Conservation (phyloP, 148 eudicot species). For the Chenopodium quinoa region DNA sequence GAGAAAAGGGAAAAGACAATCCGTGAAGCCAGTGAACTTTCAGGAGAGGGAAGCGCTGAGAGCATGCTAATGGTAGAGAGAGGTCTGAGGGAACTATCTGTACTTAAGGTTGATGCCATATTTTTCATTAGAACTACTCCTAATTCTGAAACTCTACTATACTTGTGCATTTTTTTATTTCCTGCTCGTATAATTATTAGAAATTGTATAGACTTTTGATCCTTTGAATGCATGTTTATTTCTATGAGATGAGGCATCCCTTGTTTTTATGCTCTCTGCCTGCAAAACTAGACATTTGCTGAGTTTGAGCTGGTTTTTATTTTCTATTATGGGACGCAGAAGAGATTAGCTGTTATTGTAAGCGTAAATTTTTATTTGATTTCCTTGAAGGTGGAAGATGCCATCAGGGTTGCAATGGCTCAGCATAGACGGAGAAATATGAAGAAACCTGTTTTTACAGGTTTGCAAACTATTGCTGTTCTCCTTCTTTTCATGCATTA, state of each 20-base stretch:
- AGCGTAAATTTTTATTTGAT: slow-evolving; percentile 4
- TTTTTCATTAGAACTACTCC: background rate
- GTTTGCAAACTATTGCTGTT: slow-evolving; percentile 27
- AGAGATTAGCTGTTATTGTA: background rate
- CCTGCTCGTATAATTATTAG: background rate
- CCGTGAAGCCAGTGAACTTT: slow-evolving; percentile 34
- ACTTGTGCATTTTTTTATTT: background rate
- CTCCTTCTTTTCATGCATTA: background rate
- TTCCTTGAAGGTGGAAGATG: slow-evolving; percentile 72
- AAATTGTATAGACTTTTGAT: background rate
- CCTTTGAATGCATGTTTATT: background rate
- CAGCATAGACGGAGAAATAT: slow-evolving; percentile 52
- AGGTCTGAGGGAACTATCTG: slow-evolving; percentile 77
- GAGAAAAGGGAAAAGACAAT: slow-evolving; percentile 43
- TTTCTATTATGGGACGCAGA: background rate
- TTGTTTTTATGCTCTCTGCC: background rate
- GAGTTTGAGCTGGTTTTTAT: background rate
- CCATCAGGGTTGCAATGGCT: slow-evolving; percentile 72
- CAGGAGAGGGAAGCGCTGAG: slow-evolving; percentile 65
- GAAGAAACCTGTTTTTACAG: slow-evolving; percentile 44
- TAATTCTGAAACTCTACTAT: background rate
- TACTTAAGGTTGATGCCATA: slow-evolving; percentile 57
- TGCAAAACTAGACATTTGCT: too few relatives aligned
- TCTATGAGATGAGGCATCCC: background rate
- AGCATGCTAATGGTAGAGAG: slow-evolving; percentile 92